Evolutionary conservation across 768 basidiomycete genomes (phyloP), one percentile per base, ranked within the genome.

Genomic region (Kwoniella europaea): DNA sequence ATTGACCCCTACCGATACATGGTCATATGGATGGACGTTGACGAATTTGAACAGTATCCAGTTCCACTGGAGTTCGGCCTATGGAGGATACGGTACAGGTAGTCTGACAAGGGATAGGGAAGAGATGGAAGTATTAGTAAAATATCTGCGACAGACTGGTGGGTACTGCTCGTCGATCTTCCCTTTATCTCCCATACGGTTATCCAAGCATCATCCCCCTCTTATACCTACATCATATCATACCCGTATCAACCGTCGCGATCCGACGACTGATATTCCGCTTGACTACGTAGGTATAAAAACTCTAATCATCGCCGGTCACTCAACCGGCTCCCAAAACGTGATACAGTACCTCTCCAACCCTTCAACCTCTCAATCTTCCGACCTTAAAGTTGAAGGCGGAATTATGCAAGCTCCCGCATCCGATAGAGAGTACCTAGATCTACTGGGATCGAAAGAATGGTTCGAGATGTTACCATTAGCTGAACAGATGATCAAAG

Each of bases 381-480:
- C 43, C 10, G 62, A 56, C 18, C 27, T 69, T 4, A 61, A 65
- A 3, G 74, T 83, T 54, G 67, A 78, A 50, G 82, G 80, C 3
- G 82, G 79, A 24, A 83, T 83, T 65, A 77, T 83, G 66, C 82
- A 83, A 73, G 82, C 81, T 15, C 80, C 81, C 15, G 80, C 76
- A 15, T 81, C 80, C 0, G 82, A 83, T 64, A 72, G 81, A 12
- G 78, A 83, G 64, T 72, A 68, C 61, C 18, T 71, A 55, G 59
- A 66, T 2, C 27, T 59, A 3, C 56, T 55, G 9, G 57, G 56
- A 15, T 20, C 22, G 18, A 63, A 65, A 20, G 46, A 68, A 29
- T 67, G 63, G 70, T 64, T 58, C 7, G 61, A 69, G 9, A 62
- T 60, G 27, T 55, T 73, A 7, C 65, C 72, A 24, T 16, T 69